Evolutionary conservation across 768 basidiomycete species (phyloP), one percentile per base, ranked within the genome.

Genomic region (Leccinum boreale): DNA sequence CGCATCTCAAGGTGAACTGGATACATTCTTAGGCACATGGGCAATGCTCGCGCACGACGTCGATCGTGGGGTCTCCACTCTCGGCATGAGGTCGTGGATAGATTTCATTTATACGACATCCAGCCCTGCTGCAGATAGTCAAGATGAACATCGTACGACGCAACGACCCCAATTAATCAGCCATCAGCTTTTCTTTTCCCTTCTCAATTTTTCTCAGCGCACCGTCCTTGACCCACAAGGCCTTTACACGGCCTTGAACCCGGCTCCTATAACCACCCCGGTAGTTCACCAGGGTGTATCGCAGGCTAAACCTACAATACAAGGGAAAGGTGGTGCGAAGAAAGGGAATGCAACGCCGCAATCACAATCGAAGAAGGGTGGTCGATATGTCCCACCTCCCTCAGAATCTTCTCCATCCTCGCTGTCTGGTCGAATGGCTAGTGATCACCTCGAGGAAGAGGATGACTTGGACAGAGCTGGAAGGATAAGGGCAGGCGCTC

Each of bases 21-120:
- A 89, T 58, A 76, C 74, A 49, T 71, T 90, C 35, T 67, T 90
- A 1, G 90, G 90, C 3, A 80, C 85, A 9, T 94, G 92, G 91
- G 83, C 77, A 61, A 77, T 92, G 62, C 78, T 84, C 12, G 78
- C 84, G 15, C 81, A 88, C 67, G 93, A 95, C 60, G 68, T 84
- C 29, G 93, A 94, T 64, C 79, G 85, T 23, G 74, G 75, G 1
- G 86, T 92, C 8, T 73, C 84, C 2, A 61, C 66, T 1, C 66
- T 72, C 17, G 85, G 86, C 2, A 67, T 73, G 23, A 78, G 75
- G 54, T 78, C 84, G 9, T 92, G 89, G 89, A 73, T 69, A 12
- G 66, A 74, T 15, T 67, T 77, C 35, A 53, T 76, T 52, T 59
- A 42, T 17, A 49, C 52, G 9, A 29, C 54, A 46, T 31, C 59